Conservation (phyloP, 345 rosid species). For the Raphanus sativus region DNA sequence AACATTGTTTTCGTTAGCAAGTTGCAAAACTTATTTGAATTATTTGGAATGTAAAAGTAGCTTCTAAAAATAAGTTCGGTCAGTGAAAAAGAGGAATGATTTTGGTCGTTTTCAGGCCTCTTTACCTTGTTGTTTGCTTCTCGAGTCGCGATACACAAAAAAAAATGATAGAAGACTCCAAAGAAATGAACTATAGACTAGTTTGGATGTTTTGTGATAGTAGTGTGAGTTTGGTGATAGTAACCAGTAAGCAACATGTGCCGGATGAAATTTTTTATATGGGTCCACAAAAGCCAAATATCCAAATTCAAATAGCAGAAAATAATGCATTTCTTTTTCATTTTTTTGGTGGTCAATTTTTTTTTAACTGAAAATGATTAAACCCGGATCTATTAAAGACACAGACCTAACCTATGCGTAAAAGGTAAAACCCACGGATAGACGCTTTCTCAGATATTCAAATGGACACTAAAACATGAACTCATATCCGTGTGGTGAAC, state of each 20-base stretch:
- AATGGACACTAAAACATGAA: too few relatives aligned
- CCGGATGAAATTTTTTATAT: not conserved
- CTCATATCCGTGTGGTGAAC: too few relatives aligned
- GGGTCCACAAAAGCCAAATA: not conserved
- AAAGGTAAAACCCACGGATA: too few relatives aligned
- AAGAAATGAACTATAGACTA: not conserved
- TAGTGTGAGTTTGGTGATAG: conserved; percentile 11
- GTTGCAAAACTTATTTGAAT: not conserved
- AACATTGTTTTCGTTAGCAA: not conserved
- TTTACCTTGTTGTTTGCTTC: not conserved
- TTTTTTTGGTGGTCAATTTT: not conserved
- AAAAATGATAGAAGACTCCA: not conserved
- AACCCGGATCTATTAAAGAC: too few relatives aligned
- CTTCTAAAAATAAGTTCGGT: not conserved
- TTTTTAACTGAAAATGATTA: too few relatives aligned
- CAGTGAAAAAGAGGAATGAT: not conserved
- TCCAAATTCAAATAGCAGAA: not conserved
- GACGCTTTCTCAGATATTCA: too few relatives aligned
- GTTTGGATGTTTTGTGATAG: conserved; percentile 17
- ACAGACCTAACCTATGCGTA: too few relatives aligned
- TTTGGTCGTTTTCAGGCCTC: conserved; percentile 1
- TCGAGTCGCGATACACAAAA: not conserved
- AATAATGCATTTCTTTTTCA: not conserved
- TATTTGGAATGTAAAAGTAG: not conserved
- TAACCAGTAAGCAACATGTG: conserved; percentile 10